Evolutionary conservation across 2,329 filamentous ascomycete species (phyloP).

Genomic region (Sarocladium kiliense): DNA sequence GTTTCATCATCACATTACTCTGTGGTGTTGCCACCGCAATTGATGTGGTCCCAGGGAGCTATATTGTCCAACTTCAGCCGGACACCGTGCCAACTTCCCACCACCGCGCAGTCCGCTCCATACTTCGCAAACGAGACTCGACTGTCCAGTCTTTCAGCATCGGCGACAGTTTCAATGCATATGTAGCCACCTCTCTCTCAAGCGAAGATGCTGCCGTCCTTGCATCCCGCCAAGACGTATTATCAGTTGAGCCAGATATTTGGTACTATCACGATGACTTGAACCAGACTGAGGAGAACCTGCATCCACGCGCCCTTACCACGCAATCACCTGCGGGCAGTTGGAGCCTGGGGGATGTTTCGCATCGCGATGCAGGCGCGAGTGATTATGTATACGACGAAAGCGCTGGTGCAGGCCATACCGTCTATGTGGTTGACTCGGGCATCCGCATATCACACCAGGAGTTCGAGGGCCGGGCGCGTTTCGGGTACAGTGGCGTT

Average conservation of each 20-base stretch:
- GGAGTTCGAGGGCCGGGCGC: constrained; percentile 32
- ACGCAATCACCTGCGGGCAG: constrained; percentile 26
- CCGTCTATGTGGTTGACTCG: constrained; percentile 37
- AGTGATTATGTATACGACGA: constrained; percentile 35
- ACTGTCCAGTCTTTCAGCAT: constrained; percentile 18
- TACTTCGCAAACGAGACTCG: constrained; percentile 1
- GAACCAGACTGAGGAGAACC: not conserved
- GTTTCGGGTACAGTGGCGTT: constrained; percentile 23
- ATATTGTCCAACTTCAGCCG: constrained; percentile 9
- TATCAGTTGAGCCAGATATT: constrained; percentile 28
- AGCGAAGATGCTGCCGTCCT: constrained; percentile 13
- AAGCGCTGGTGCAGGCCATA: constrained; percentile 26
- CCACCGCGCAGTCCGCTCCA: constrained; percentile 4
- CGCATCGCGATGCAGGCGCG: constrained; percentile 17
- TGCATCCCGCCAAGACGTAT: constrained; percentile 17
- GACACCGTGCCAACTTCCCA: not conserved
- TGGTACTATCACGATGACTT: not conserved
- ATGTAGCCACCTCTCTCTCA: constrained; percentile 14
- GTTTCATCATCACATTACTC: not conserved
- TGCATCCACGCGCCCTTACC: constrained; percentile 16
- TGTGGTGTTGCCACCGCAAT: not conserved
- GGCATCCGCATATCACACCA: constrained; percentile 23
- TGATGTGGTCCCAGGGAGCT: constrained; percentile 7
- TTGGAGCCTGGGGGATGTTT: constrained; percentile 29
- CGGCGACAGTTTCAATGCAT: constrained; percentile 22